A percentile compares a stretch with the other conserved stretches of the same genome.
phyloP scores from a whole-genome alignment of 2,329 filamentous ascomycete species.

The Aspergillus oerlinghausenensis region DNA sequence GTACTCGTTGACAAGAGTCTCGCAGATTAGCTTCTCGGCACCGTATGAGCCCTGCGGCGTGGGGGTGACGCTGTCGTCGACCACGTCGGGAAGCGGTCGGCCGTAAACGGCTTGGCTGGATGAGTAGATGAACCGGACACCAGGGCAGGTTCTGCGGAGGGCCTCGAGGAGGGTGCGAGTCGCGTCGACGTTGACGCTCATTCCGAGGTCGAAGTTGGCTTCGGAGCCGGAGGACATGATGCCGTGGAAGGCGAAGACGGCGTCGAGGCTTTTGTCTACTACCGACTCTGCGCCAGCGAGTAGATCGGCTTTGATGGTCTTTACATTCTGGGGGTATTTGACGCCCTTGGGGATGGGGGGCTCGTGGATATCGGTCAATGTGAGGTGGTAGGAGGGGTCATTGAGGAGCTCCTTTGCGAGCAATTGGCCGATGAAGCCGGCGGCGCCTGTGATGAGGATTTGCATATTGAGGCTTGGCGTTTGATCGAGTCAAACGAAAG shows the following conservation, averaged over 20 bases:
- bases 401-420: slow-evolving; percentile 54
- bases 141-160: slow-evolving; percentile 47
- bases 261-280: slow-evolving; percentile 44
- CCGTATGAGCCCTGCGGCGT: slow-evolving; percentile 62
- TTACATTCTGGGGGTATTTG: slow-evolving; percentile 48
- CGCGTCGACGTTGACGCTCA: slow-evolving; percentile 59
- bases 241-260: slow-evolving; percentile 60
- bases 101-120: slow-evolving; percentile 62
- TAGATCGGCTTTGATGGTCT: slow-evolving; percentile 50
- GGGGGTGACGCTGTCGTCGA: slow-evolving; percentile 50
- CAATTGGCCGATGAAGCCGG: slow-evolving; percentile 61
- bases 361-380: slow-evolving; percentile 55
- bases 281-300: slow-evolving; percentile 39
- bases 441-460: slow-evolving; percentile 61
- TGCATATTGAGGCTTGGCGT: slow-evolving; percentile 29
- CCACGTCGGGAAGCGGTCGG: slow-evolving; percentile 50
- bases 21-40: slow-evolving; percentile 59
- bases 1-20: slow-evolving; percentile 60
- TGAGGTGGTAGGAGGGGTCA: slow-evolving; percentile 44
- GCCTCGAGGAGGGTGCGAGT: slow-evolving; percentile 52
- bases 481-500: background rate
- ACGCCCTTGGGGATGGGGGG: slow-evolving; percentile 49
- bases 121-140: slow-evolving; percentile 57
- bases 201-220: slow-evolving; percentile 56
- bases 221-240: slow-evolving; percentile 64